A percentile compares a stretch with the other conserved stretches of the same genome.
Conservation (phyloP, 441 rosid species). For the Jatropha podagrica region DNA sequence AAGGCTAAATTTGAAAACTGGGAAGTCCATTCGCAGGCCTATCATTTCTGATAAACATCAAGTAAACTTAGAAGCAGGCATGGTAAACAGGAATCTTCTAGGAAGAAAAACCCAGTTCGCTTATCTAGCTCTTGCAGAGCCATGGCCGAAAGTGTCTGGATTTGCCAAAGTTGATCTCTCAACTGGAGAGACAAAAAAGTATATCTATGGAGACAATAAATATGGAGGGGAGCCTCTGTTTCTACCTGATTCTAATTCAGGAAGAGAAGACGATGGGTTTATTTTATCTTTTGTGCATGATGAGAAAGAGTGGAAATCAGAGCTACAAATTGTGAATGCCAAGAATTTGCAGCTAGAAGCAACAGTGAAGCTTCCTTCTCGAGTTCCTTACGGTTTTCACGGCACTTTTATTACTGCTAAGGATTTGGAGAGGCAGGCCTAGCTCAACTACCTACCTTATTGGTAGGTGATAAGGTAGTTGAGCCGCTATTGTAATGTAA, state of each 20-base stretch:
- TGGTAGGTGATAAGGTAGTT: no score
- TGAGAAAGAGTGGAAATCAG: conserved; percentile 62
- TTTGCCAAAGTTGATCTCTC: conserved; percentile 75
- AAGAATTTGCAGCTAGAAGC: conserved; percentile 55
- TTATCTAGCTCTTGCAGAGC: conserved; percentile 74
- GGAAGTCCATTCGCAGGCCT: conserved; percentile 62
- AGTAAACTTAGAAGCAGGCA: conserved; percentile 79
- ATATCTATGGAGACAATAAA: conserved; percentile 52
- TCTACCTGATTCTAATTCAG: conserved; percentile 33
- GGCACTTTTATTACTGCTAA: conserved; percentile 65
- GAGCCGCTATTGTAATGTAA: no score
- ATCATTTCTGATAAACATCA: conserved; percentile 42
- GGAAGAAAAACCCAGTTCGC: conserved; percentile 68
- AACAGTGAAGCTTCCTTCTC: conserved; percentile 61
- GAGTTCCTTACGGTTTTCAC: conserved; percentile 92
- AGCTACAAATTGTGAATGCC: conserved; percentile 65
- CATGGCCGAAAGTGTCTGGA: conserved; percentile 94
- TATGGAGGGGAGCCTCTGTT: conserved; percentile 87
- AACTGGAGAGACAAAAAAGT: conserved; percentile 52
- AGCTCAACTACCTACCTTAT: background rate
- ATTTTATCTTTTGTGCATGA: conserved; percentile 69
- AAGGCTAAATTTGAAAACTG: conserved; percentile 63
- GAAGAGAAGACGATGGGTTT: conserved; percentile 57
- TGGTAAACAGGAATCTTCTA: conserved; percentile 70
- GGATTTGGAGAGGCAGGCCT: conserved; percentile 55